Conservation (phyloP, 2,329 filamentous ascomycete species). For the Cladobotryum protrusum region DNA sequence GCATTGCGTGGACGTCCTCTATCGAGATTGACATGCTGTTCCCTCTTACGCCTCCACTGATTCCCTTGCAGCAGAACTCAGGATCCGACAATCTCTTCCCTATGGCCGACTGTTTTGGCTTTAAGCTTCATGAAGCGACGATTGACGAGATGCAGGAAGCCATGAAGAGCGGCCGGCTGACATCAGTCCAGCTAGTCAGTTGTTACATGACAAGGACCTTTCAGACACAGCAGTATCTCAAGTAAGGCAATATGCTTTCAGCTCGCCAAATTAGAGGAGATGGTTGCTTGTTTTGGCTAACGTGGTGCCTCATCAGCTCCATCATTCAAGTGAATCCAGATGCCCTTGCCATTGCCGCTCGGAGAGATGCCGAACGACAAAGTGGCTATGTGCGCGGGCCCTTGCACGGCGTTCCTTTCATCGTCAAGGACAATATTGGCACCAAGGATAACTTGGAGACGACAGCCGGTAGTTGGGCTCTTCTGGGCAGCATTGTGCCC, state of each 20-base stretch:
- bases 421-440: conserved; percentile 69
- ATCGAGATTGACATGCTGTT: conserved; percentile 7
- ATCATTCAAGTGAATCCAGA: conserved; percentile 65
- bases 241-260: conserved; percentile 34
- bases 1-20: background rate
- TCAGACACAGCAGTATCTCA: conserved; percentile 60
- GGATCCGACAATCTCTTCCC: conserved; percentile 44
- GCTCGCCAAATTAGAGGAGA: background rate
- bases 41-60: conserved; percentile 20
- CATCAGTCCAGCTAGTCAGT: conserved; percentile 49
- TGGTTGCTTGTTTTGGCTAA: background rate
- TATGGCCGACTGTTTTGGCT: conserved; percentile 55
- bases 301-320: conserved; percentile 31
- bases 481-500: conserved; percentile 59
- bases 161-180: conserved; percentile 49
- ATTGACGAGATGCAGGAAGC: conserved; percentile 61
- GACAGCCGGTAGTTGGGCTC: conserved; percentile 62
- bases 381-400: conserved; percentile 53
- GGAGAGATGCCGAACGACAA: conserved; percentile 54
- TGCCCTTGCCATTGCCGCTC: conserved; percentile 52
- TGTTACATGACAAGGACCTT: conserved; percentile 57
- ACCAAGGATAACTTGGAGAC: conserved; percentile 66
- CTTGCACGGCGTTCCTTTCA: conserved; percentile 69
- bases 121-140: conserved; percentile 61
- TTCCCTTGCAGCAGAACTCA: conserved; percentile 32